A percentile compares a stretch with the other conserved stretches of the same genome.
These are phyloP conservation scores for Fusarium multiceps DNA, from an alignment of 2,329 filamentous ascomycete genomes.

Conservation along the genomic window DNA sequence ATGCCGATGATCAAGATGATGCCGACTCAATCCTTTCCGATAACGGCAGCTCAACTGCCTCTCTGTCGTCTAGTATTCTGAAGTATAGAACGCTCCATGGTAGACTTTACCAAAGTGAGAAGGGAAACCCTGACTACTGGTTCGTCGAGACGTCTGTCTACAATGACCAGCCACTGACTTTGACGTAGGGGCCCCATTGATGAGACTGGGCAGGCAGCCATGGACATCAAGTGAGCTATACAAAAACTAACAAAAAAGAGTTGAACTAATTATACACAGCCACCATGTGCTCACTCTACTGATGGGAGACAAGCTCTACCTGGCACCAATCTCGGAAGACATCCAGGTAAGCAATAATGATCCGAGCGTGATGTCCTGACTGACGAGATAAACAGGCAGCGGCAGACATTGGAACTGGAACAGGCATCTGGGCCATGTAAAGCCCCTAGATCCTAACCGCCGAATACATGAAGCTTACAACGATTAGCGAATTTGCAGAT, in stretches of 20 bases:
- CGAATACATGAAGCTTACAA: rapidly evolving
- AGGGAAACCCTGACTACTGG: slow-evolving; percentile 10
- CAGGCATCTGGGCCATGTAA: slow-evolving; percentile 24
- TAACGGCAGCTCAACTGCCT: neutral
- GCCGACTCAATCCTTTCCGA: neutral
- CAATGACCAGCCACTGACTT: neutral
- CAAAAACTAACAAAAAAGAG: too few species aligned
- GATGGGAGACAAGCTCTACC: neutral
- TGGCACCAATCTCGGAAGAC: neutral
- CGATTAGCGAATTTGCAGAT: neutral
- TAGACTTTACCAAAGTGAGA: neutral
- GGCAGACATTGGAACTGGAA: slow-evolving; percentile 5
- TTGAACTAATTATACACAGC: neutral
- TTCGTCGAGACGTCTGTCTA: rapidly evolving
- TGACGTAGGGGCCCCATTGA: slow-evolving; percentile 1
- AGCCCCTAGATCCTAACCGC: rapidly evolving
- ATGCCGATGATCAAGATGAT: neutral
- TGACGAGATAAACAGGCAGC: neutral
- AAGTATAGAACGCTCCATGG: neutral
- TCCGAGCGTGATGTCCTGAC: rapidly evolving
- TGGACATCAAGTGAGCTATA: slow-evolving; percentile 12
- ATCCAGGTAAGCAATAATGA: neutral
- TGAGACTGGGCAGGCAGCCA: neutral
- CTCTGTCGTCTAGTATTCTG: neutral
- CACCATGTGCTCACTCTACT: neutral